Conservation (phyloP, 2,329 filamentous ascomycete species). For the Aspergillus thermomutatus region DNA sequence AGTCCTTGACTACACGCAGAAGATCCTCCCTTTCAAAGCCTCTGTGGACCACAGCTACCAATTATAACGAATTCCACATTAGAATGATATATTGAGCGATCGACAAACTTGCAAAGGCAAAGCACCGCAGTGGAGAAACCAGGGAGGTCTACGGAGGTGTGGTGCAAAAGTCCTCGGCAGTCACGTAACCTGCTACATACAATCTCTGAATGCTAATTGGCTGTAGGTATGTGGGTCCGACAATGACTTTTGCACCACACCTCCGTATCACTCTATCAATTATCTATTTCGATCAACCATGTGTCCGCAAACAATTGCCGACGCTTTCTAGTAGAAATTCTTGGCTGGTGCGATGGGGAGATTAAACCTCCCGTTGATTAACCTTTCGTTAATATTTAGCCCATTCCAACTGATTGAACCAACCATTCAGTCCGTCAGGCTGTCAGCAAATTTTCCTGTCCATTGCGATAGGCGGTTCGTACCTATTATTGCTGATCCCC, state of each 20-base stretch:
- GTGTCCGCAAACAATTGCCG: not conserved
- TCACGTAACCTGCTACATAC: too few relatives aligned
- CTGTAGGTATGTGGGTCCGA: too few relatives aligned
- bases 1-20: not conserved
- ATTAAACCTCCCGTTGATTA: not conserved
- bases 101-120: not conserved
- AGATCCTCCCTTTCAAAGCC: not conserved
- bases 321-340: not conserved
- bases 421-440: not conserved
- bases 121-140: not conserved
- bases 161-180: too few relatives aligned
- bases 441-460: not conserved
- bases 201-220: too few relatives aligned
- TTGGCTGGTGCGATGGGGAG: not conserved
- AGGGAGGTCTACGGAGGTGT: too few relatives aligned
- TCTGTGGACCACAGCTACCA: not conserved
- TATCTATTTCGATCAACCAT: not conserved
- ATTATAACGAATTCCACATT: not conserved
- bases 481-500: not conserved
- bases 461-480: not conserved
- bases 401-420: not conserved
- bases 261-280: not conserved
- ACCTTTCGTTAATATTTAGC: not conserved
- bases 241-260: too few relatives aligned
- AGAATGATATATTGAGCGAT: not conserved